Percentiles rank a stretch among this genome's conserved stretches.
phyloP scores from a whole-genome alignment of 257 asterid genomes.

The Gentiana macrophylla region DNA sequence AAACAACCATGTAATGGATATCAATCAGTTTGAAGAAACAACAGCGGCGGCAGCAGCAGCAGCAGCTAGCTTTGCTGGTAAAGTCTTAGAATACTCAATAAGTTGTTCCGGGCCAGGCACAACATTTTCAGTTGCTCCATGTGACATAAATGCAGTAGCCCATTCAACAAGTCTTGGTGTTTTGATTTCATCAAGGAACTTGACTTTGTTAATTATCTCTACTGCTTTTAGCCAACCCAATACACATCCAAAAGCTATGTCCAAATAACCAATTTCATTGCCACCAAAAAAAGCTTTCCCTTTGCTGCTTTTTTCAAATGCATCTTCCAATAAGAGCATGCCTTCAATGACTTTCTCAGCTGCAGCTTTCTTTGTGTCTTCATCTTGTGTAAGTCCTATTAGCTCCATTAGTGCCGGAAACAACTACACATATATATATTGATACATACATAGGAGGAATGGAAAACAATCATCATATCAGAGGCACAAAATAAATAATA shows the following conservation, averaged over 20 bases:
- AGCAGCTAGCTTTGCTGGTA: background rate
- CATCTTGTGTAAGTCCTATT: slow-evolving; percentile 4
- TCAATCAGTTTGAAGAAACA: slow-evolving; percentile 12
- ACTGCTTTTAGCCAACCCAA: slow-evolving; percentile 28
- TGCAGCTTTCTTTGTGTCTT: slow-evolving; percentile 9
- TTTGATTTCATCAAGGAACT: slow-evolving; percentile 25
- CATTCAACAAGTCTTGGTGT: slow-evolving; percentile 25
- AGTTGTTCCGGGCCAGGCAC: slow-evolving; percentile 16
- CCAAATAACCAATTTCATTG: slow-evolving; percentile 30
- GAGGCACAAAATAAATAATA: too few relatives aligned
- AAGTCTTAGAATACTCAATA: slow-evolving; percentile 5
- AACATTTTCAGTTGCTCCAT: slow-evolving; percentile 19
- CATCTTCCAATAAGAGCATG: slow-evolving; percentile 22
- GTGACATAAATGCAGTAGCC: slow-evolving; percentile 18
- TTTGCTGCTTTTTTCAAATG: slow-evolving; percentile 21
- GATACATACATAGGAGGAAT: background rate
- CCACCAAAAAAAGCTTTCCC: slow-evolving; percentile 43
- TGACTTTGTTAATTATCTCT: slow-evolving; percentile 9
- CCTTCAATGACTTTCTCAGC: slow-evolving; percentile 18
- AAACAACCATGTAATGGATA: too few relatives aligned
- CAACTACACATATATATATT: slow-evolving; percentile 18
- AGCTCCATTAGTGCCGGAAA: slow-evolving; percentile 17
- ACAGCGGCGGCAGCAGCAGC: too few relatives aligned
- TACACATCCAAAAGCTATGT: slow-evolving; percentile 33
- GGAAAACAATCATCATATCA: too few relatives aligned